phyloP scores from a whole-genome alignment of 257 asterid species.

The Nicotiana otophora region DNA sequence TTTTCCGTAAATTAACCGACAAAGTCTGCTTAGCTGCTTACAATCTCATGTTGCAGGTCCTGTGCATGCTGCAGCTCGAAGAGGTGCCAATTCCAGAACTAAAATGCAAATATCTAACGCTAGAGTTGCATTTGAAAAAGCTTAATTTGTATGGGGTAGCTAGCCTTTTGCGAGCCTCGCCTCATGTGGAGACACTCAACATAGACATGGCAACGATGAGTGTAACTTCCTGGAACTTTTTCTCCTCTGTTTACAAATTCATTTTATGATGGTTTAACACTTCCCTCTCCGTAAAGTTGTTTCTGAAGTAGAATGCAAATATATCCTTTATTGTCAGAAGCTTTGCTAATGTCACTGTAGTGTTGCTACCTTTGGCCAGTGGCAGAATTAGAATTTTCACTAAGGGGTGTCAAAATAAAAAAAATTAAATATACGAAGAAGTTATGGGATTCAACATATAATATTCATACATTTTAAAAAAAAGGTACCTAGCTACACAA shows the following conservation, averaged over 20 bases:
- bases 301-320: background rate
- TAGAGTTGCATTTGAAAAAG: background rate
- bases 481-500: no score
- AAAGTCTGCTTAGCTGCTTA: no score
- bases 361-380: no score
- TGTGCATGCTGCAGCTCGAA: background rate
- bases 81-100: background rate
- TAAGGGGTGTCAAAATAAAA: no score
- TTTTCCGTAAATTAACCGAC: background rate
- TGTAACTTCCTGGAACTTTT: background rate
- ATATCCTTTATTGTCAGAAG: no score
- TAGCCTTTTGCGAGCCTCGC: background rate
- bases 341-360: no score
- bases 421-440: no score
- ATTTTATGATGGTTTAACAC: background rate
- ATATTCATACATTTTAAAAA: no score
- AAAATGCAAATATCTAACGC: background rate
- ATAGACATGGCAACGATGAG: background rate
- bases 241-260: background rate
- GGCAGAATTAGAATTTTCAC: no score
- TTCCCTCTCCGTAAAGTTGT: background rate
- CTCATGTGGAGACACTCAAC: slow-evolving; percentile 2
- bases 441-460: no score
- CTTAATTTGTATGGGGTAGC: background rate
- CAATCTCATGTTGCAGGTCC: background rate